phyloP scores from a whole-genome alignment of 1,284 basidiomycete species.

The Rhodotorula sp. region DNA sequence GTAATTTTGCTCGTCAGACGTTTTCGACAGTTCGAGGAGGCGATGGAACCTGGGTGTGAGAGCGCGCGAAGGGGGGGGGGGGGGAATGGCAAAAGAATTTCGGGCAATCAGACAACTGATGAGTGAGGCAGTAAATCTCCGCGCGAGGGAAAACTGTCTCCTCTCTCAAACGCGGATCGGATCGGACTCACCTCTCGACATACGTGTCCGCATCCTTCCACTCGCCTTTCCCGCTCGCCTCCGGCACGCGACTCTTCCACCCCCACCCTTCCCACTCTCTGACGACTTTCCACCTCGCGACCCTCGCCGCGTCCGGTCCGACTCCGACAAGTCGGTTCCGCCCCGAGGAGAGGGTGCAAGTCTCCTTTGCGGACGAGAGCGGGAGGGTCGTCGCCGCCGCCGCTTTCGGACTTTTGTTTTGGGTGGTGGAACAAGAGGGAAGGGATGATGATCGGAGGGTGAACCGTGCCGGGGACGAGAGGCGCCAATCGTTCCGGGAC shows the following conservation, averaged over 20 bases:
- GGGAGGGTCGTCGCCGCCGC: conserved; percentile 5
- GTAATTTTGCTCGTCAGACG: conserved; percentile 32
- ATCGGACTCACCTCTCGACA: conserved; percentile 16
- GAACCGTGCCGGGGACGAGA: conserved; percentile 30
- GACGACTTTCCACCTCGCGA: neutral
- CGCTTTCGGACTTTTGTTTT: too few relatives aligned
- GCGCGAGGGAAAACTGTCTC: too few relatives aligned
- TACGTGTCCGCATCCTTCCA: conserved; percentile 27
- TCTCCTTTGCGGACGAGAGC: conserved; percentile 9
- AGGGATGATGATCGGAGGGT: conserved; percentile 10
- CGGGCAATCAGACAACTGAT: too few relatives aligned
- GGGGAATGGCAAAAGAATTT: too few relatives aligned
- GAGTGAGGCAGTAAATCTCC: too few relatives aligned
- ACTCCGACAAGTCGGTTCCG: conserved; percentile 39
- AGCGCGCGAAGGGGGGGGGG: too few relatives aligned
- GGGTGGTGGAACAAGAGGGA: too few relatives aligned
- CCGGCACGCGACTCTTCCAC: conserved; percentile 27
- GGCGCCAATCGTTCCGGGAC: conserved; percentile 42
- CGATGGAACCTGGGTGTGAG: conserved; percentile 36
- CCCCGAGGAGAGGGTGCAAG: conserved; percentile 21
- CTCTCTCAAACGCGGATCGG: neutral
- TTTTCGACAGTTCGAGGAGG: conserved; percentile 22
- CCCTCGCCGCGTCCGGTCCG: conserved; percentile 22
- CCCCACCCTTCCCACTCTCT: conserved; percentile 32
- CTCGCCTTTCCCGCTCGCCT: conserved; percentile 7